A percentile compares a stretch with the other conserved stretches of the same genome.
Evolutionary conservation across 352 stramenopile genomes (phyloP).

Genomic region (Phytophthora kernoviae): DNA sequence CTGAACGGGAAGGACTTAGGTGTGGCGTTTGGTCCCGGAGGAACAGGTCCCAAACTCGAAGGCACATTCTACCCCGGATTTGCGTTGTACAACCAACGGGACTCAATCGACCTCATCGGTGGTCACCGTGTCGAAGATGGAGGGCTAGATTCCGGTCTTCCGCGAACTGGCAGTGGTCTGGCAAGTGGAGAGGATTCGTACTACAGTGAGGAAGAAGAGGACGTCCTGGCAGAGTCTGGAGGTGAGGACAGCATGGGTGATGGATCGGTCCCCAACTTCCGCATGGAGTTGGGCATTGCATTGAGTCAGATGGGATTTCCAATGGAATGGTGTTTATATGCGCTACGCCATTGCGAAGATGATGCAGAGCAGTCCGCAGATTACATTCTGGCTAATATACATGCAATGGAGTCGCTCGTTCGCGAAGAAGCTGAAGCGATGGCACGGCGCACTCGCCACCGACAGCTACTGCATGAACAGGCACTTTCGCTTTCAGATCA

Average conservation of each 20-base stretch:
- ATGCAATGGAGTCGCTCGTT: constrained; percentile 79
- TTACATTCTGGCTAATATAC: constrained; percentile 87
- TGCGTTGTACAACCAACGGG: constrained; percentile 88
- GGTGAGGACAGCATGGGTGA: constrained; percentile 36
- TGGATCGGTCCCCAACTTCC: constrained; percentile 75
- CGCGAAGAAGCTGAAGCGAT: constrained; percentile 70
- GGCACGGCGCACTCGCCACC: constrained; percentile 52
- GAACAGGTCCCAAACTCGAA: constrained; percentile 84
- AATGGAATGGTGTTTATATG: constrained; percentile 89
- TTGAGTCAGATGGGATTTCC: constrained; percentile 88
- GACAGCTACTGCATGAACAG: constrained; percentile 46
- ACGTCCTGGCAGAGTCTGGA: constrained; percentile 33
- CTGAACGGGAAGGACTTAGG: constrained; percentile 91
- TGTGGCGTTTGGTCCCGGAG: constrained; percentile 87
- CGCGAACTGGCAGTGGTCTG: constrained; percentile 37
- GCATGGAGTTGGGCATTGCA: constrained; percentile 79
- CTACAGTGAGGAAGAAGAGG: constrained; percentile 86
- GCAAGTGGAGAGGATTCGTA: constrained; percentile 69
- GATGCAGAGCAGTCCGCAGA: constrained; percentile 82
- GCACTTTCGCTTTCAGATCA: constrained; percentile 23
- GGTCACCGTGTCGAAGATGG: constrained; percentile 84
- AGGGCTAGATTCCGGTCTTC: constrained; percentile 31
- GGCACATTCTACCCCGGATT: constrained; percentile 88
- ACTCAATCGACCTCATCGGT: constrained; percentile 85
- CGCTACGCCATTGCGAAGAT: constrained; percentile 81